These are phyloP conservation scores for Rhizophagus prolifer DNA, from an alignment of 192 early-diverging fungal species.

Conservation along the genomic window DNA sequence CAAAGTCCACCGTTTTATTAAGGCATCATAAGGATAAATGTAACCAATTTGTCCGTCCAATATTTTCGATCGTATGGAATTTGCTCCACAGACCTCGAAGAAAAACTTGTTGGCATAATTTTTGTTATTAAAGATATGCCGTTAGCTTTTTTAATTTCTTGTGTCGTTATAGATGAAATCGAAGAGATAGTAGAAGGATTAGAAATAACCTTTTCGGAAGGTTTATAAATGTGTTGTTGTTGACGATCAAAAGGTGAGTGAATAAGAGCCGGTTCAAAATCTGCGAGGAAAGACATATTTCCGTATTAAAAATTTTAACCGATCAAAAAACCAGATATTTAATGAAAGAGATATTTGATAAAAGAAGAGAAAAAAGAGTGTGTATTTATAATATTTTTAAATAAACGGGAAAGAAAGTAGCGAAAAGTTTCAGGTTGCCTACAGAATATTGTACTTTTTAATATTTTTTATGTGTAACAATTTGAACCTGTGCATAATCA, in stretches of 20 bases:
- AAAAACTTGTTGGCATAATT: neutral
- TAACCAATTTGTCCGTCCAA: conserved; percentile 24
- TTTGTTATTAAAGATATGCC: neutral
- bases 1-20: neutral
- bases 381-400: neutral
- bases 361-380: neutral
- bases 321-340: neutral
- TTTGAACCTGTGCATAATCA: neutral
- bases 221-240: neutral
- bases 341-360: neutral
- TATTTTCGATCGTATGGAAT: conserved; percentile 7
- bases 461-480: neutral
- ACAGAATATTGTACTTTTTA: neutral
- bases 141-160: neutral
- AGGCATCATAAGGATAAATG: conserved; percentile 17
- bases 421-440: neutral
- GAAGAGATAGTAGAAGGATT: neutral
- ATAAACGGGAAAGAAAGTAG: neutral
- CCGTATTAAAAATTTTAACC: neutral
- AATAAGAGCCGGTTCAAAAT: conserved; percentile 18
- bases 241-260: conserved; percentile 14
- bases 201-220: neutral
- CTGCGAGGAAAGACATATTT: conserved; percentile 16
- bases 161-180: neutral
- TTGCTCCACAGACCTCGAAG: neutral